These are phyloP conservation scores for Pelargonium nanum DNA, from an alignment of 345 rosid species.

Conservation along the genomic window DNA sequence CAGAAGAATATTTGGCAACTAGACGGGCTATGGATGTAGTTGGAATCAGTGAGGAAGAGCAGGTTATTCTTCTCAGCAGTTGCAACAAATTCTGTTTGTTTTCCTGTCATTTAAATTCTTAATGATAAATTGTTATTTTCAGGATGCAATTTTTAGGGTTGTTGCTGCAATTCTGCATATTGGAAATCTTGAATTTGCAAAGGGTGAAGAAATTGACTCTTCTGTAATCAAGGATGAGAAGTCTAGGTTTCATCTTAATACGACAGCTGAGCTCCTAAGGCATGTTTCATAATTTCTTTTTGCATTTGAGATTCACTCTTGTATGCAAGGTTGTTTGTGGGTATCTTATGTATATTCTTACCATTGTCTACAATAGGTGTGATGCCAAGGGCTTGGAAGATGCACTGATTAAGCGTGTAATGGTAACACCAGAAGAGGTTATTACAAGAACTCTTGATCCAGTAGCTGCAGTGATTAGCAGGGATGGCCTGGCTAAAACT, in stretches of 20 bases:
- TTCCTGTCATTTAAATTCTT: conserved; percentile 12
- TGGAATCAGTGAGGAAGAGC: conserved; percentile 95
- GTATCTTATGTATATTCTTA: conserved; percentile 11
- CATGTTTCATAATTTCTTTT: conserved; percentile 22
- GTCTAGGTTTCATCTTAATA: conserved; percentile 76
- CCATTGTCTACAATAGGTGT: conserved; percentile 40
- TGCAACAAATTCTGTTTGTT: conserved; percentile 11
- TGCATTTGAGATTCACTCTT: conserved; percentile 9
- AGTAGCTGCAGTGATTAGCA: conserved; percentile 66
- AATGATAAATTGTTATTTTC: conserved; percentile 24
- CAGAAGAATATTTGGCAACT: conserved; percentile 88
- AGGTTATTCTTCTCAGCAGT: conserved; percentile 43
- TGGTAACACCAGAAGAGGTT: conserved; percentile 99
- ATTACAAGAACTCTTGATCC: conserved; percentile 97
- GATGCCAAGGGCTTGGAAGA: conserved; percentile 84
- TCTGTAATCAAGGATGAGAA: conserved; percentile 85
- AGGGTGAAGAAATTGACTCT: conserved; percentile 83
- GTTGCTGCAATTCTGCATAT: conserved; percentile 94
- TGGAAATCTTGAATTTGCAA: conserved; percentile 86
- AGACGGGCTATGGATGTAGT: conserved; percentile 98
- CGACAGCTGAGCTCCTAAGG: conserved; percentile 85
- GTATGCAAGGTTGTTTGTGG: conserved; percentile 9
- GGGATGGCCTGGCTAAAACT: conserved; percentile 98
- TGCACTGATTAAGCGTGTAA: conserved; percentile 94
- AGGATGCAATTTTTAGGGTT: conserved; percentile 92